Evolutionary conservation across 148 eudicot genomes (phyloP).

Genomic region (Linanthus parryae): DNA sequence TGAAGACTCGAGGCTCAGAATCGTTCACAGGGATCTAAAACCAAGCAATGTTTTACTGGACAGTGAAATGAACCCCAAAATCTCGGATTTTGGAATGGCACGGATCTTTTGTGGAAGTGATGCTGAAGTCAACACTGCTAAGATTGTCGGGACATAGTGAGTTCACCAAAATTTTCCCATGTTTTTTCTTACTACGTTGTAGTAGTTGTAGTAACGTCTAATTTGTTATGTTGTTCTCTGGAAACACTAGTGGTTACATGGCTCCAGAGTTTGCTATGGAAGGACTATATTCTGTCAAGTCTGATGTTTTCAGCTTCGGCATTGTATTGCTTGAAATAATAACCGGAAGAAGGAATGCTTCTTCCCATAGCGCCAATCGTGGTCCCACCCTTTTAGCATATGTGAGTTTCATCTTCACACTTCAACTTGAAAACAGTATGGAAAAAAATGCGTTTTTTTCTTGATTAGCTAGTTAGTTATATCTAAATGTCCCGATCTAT

Average conservation of each 20-base stretch:
- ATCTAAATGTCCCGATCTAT: neutral
- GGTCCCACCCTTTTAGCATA: slow-evolving; percentile 22
- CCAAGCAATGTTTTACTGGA: slow-evolving; percentile 38
- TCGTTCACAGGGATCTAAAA: slow-evolving; percentile 40
- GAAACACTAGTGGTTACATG: slow-evolving; percentile 37
- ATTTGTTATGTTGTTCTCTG: neutral
- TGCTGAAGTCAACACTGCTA: slow-evolving; percentile 17
- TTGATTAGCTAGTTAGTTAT: neutral
- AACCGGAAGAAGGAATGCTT: slow-evolving; percentile 26
- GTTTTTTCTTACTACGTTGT: neutral
- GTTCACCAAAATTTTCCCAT: neutral
- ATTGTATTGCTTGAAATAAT: slow-evolving; percentile 29
- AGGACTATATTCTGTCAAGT: slow-evolving; percentile 29
- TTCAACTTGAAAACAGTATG: neutral
- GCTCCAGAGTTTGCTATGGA: slow-evolving; percentile 41
- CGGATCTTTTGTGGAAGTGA: slow-evolving; percentile 24
- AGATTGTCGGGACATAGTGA: slow-evolving; percentile 34
- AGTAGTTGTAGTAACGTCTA: neutral
- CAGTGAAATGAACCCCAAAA: slow-evolving; percentile 32
- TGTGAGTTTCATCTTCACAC: slow-evolving; percentile 14
- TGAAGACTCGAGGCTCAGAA: slow-evolving; percentile 32
- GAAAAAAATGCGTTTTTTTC: too few relatives aligned
- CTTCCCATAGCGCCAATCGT: slow-evolving; percentile 2
- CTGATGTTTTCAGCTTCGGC: slow-evolving; percentile 39
- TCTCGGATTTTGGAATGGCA: slow-evolving; percentile 44